These are phyloP conservation scores for Trypanosoma caninum DNA, from an alignment of 208 protist species.

Conservation along the genomic window DNA sequence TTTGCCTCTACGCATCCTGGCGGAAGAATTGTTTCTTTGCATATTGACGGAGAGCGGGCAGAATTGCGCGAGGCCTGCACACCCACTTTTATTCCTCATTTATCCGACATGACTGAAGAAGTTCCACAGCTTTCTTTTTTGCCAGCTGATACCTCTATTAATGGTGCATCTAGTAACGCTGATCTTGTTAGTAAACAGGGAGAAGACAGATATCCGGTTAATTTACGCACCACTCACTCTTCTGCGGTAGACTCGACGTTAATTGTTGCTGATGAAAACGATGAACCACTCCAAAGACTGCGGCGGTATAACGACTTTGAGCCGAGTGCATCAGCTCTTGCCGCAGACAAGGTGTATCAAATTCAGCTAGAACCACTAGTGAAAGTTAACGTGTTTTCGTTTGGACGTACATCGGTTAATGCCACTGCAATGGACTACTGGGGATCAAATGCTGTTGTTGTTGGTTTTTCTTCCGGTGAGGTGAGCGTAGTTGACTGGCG, in stretches of 20 bases:
- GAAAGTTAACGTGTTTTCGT: not conserved
- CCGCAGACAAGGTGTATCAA: slow-evolving; percentile 16
- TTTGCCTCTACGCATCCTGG: not conserved
- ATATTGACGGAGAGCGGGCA: slow-evolving; percentile 10
- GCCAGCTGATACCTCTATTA: not conserved
- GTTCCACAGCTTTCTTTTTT: not conserved
- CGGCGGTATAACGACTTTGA: slow-evolving; percentile 16
- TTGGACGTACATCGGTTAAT: slow-evolving; percentile 28
- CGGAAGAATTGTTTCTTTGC: slow-evolving; percentile 11
- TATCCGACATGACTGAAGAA: not conserved
- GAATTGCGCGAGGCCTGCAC: slow-evolving; percentile 13
- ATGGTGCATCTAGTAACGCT: not conserved
- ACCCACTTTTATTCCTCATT: not conserved
- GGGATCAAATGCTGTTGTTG: slow-evolving; percentile 37
- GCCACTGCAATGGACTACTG: slow-evolving; percentile 53
- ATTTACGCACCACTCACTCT: not conserved
- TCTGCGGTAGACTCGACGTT: not conserved
- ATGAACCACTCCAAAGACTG: slow-evolving; percentile 11
- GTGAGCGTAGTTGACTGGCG: slow-evolving; percentile 66
- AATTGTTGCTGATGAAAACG: slow-evolving; percentile 1
- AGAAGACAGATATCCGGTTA: not conserved
- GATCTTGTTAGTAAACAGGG: not conserved
- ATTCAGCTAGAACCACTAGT: slow-evolving; percentile 15
- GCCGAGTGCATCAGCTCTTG: not conserved
- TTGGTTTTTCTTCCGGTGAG: slow-evolving; percentile 64